Evolutionary conservation across 768 basidiomycete genomes (phyloP), one percentile per base, ranked within the genome.

Genomic region (Suillus tomentosus): DNA sequence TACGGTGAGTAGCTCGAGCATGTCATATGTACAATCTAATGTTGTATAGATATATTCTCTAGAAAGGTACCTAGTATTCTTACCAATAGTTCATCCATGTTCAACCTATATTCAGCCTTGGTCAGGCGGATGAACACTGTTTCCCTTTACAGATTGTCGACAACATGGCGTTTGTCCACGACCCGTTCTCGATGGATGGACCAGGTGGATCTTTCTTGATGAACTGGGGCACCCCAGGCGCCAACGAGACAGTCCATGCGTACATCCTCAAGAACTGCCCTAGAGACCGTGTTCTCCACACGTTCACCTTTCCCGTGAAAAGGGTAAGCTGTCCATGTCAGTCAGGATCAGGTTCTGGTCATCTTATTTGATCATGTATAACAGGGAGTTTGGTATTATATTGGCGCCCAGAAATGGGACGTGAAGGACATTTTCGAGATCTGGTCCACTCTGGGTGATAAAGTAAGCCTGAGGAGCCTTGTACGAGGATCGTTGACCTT

Each of bases 111-210:
- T 47, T 53, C 56, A 82, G 80, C 60, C 76, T 80, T 59, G 67
- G 71, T 42, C 71, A 71, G n/a, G 73, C 74, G 65, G 66, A 73
- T 19, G 79, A 80, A 22, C 71, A 82, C n/a, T 75, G 80, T 64
- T 74, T 85, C 64, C 79, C 81, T 5, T 60, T 87, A 15, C 77
- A 80, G 58, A 79, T 81, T 13, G 64, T 74, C 9, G 62, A 61
- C 2, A 65, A 79, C 10, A 70, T 82, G 66, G 84, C 81, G 0
- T 88, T 87, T 64, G 47, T 87, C 10, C 80, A 84, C 57, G 83
- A 86, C 63, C 88, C 88, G 0, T 75, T 87, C 39, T 76, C 85
- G 31, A 76, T 87, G 47, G 87, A 89, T 59, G 79, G 76, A 1
- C 74, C 78, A 10, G 68, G 68, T 4, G 72, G 68, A 2, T 79